Evolutionary conservation across 352 stramenopile species (phyloP).

Genomic region (Pythium plurisporium): DNA sequence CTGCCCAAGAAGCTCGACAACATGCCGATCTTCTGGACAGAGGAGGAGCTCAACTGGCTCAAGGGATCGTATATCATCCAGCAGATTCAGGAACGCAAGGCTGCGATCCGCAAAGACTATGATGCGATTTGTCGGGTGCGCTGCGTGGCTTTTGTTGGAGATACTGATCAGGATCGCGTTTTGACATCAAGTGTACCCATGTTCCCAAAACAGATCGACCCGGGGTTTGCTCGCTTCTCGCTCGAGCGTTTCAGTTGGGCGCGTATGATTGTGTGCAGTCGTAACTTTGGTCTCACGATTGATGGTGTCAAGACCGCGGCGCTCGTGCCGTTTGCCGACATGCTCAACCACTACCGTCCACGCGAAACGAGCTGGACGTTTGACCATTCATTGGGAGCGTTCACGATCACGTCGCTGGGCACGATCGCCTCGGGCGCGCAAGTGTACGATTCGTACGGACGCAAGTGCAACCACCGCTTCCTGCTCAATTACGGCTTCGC

Average conservation of each 20-base stretch:
- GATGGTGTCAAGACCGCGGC: conserved; percentile 96
- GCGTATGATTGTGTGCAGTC: conserved; percentile 97
- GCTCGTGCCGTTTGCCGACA: conserved; percentile 98
- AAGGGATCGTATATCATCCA: conserved; percentile 90
- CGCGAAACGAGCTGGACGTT: conserved; percentile 95
- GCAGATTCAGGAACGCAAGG: conserved; percentile 94
- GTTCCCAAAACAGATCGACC: conserved; percentile 84
- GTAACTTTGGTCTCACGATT: conserved; percentile 99
- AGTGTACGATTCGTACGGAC: conserved; percentile 99
- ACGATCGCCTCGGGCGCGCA: conserved; percentile 83
- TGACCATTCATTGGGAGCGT: conserved; percentile 75
- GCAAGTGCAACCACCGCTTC: conserved; percentile 99
- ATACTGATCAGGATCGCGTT: too few relatives aligned
- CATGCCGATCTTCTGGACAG: conserved; percentile 99
- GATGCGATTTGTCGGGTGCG: conserved; percentile 88
- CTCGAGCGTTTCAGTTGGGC: conserved; percentile 98
- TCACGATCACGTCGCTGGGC: conserved; percentile 87
- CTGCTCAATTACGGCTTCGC: conserved; percentile 99
- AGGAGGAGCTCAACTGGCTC: conserved; percentile 91
- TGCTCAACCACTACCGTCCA: conserved; percentile 99
- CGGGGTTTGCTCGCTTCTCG: conserved; percentile 90
- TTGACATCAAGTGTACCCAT: too few relatives aligned
- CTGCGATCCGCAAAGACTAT: conserved; percentile 97
- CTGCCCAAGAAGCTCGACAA: conserved; percentile 93
- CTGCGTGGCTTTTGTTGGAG: too few relatives aligned